phyloP scores from a whole-genome alignment of 495 filamentous ascomycete genomes.

The Penicillium psychrofluorescens region DNA sequence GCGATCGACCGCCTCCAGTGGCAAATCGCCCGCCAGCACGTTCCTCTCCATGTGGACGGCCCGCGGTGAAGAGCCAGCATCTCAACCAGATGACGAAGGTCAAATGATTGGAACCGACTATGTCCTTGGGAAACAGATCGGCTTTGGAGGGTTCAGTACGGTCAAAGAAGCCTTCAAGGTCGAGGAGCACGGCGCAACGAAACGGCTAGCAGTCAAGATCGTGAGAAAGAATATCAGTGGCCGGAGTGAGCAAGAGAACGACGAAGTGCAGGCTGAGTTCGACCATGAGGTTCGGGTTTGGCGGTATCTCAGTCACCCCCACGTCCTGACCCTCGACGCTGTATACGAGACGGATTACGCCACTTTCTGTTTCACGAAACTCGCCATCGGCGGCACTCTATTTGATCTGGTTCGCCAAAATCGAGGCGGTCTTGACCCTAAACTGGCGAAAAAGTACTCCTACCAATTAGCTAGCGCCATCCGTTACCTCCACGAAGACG shows the following conservation, averaged over 20 bases:
- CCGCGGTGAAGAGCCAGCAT: conserved; percentile 29
- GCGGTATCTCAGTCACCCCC: conserved; percentile 59
- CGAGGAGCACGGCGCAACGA: conserved; percentile 44
- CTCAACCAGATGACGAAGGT: conserved; percentile 60
- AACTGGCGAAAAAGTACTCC: conserved; percentile 53
- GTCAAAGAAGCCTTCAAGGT: conserved; percentile 68
- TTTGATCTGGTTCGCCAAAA: conserved; percentile 59
- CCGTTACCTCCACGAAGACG: conserved; percentile 68
- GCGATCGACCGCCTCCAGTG: conserved; percentile 39
- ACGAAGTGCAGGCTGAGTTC: conserved; percentile 63
- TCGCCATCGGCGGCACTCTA: conserved; percentile 62
- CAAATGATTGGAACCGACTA: conserved; percentile 67
- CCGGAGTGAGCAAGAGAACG: conserved; percentile 56
- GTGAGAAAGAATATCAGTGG: conserved; percentile 55
- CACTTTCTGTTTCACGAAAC: conserved; percentile 67
- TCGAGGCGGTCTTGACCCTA: conserved; percentile 44
- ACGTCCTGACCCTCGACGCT: conserved; percentile 58
- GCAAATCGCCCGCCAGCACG: conserved; percentile 48
- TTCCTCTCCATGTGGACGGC: conserved; percentile 54
- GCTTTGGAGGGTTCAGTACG: conserved; percentile 62
- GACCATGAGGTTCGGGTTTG: conserved; percentile 69
- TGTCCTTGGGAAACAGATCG: conserved; percentile 65
- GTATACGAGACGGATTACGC: conserved; percentile 67
- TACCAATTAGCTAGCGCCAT: conserved; percentile 64
- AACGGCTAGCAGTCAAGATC: conserved; percentile 61